Conservation (phyloP, 164 flowering plant genomes). For the Euptelea pleiosperma region DNA sequence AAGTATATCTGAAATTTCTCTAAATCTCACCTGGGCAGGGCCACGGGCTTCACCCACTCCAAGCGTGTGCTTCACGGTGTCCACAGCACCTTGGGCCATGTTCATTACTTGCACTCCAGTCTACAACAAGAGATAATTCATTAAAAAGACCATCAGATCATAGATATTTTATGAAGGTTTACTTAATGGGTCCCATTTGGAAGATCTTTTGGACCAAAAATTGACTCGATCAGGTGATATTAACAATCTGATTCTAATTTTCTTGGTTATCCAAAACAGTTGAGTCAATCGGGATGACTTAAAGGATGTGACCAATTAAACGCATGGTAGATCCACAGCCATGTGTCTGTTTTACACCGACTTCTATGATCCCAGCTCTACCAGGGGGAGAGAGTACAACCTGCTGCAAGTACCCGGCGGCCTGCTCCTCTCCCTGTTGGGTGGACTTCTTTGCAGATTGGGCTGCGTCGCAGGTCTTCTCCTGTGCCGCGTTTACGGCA, state of each 20-base stretch:
- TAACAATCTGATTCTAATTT: no score
- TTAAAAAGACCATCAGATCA: background rate
- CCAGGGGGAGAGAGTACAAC: no score
- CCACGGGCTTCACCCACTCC: no score
- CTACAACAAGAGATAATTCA: conserved; percentile 17
- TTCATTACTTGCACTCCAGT: conserved; percentile 37
- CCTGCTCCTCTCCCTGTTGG: conserved; percentile 25
- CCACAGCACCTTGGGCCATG: conserved; percentile 44
- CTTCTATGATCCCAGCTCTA: no score
- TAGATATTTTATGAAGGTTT: background rate
- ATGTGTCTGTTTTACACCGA: no score
- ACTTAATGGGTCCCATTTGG: background rate
- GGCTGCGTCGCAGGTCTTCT: conserved; percentile 25
- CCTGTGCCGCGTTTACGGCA: conserved; percentile 28
- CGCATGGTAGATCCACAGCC: background rate
- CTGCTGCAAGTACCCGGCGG: conserved; percentile 46
- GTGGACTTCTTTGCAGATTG: conserved; percentile 25
- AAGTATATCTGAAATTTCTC: background rate
- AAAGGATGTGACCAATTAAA: no score
- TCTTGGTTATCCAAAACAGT: no score
- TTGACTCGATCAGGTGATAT: no score
- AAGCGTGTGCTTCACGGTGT: conserved; percentile 38
- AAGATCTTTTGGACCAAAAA: no score
- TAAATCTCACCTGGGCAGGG: conserved; percentile 5
- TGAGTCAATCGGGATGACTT: no score